phyloP scores from a whole-genome alignment of 495 filamentous ascomycete genomes.

The Astrocystis sublimbata region DNA sequence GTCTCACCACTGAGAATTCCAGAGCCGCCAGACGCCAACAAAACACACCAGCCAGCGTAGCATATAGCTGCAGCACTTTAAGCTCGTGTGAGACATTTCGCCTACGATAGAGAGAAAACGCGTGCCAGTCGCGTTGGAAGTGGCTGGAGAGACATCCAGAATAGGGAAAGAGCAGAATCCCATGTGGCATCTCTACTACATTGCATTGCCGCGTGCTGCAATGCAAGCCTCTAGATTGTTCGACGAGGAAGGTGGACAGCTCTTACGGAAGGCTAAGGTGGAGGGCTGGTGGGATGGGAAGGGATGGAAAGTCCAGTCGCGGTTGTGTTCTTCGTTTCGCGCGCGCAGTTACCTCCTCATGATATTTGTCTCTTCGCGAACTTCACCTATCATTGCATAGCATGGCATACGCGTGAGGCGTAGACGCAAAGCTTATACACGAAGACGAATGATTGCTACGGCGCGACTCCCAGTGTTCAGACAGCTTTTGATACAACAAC shows the following conservation, averaged over 20 bases:
- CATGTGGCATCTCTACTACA: not conserved
- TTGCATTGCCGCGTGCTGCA: constrained; percentile 11
- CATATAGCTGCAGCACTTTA: not conserved
- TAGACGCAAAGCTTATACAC: not conserved
- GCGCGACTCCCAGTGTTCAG: not conserved
- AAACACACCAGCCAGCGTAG: not conserved
- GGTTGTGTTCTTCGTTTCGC: not conserved
- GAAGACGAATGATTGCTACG: not conserved
- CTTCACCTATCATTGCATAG: not conserved
- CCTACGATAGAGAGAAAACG: not conserved
- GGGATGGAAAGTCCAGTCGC: constrained; percentile 2
- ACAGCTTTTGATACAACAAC: not conserved
- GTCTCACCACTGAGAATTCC: constrained; percentile 5
- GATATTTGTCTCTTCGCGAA: not conserved
- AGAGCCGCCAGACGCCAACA: not conserved
- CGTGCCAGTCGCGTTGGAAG: constrained; percentile 19
- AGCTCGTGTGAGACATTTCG: not conserved
- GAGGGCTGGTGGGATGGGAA: not conserved
- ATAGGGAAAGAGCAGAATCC: not conserved
- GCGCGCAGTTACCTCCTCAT: constrained; percentile 1
- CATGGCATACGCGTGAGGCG: not conserved
- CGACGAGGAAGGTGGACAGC: not conserved
- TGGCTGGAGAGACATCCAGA: not conserved
- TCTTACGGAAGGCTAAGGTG: not conserved
- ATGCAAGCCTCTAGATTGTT: constrained; percentile 5